phyloP scores from a whole-genome alignment of 164 flowering plant species.

The Aristolochia californica region DNA sequence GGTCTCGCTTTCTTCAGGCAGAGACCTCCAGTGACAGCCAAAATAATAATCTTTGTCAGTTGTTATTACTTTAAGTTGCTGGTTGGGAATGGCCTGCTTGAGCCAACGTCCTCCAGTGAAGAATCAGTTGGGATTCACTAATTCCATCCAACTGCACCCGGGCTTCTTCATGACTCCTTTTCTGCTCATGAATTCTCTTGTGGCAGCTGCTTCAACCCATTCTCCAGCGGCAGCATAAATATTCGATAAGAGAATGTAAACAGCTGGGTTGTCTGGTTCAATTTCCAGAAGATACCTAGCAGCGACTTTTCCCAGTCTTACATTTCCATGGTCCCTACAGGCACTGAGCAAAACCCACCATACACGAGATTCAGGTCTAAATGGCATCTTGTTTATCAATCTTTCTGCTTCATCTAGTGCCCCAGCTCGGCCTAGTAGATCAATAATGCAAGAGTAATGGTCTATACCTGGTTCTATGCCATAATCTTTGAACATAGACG shows the following conservation, averaged over 20 bases:
- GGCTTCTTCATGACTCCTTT: conserved; percentile 31
- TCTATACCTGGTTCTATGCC: conserved; percentile 36
- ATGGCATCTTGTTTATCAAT: conserved; percentile 19
- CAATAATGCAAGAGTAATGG: conserved; percentile 51
- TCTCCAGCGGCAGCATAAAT: conserved; percentile 46
- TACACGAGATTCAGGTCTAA: conserved; percentile 20
- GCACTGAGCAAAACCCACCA: conserved; percentile 65
- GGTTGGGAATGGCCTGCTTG: no score
- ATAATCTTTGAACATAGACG: conserved; percentile 39
- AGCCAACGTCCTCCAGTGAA: no score
- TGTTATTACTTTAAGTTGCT: no score
- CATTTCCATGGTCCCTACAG: conserved; percentile 49
- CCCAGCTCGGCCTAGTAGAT: conserved; percentile 53
- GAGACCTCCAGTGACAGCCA: no score
- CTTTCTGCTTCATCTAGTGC: conserved; percentile 45
- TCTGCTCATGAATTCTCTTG: conserved; percentile 32
- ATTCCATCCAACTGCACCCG: conserved; percentile 49
- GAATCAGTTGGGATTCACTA: neutral
- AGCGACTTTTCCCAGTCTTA: conserved; percentile 42
- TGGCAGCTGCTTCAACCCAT: conserved; percentile 52
- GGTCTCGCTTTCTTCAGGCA: no score
- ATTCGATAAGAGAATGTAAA: conserved; percentile 44
- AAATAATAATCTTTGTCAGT: no score
- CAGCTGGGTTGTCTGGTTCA: conserved; percentile 40
- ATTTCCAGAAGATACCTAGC: conserved; percentile 35